Base-by-base conservation (phyloP, 1,139 yeast genomes). In the Pichia terricola region DNA sequence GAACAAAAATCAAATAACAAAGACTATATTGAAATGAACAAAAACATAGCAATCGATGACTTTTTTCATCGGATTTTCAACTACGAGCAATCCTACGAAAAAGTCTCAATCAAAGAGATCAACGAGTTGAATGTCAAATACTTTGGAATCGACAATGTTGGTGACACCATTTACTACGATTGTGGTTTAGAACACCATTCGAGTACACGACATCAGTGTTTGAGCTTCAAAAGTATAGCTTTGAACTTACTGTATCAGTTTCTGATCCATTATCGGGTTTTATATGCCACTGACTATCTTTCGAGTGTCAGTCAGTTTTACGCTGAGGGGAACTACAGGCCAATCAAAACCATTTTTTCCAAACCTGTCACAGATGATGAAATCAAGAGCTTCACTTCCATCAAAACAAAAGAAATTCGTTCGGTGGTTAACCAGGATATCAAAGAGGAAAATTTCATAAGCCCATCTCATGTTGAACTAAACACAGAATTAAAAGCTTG, bases 51-150 rank as follows among this genome's bases (percentile, higher is more conserved):
- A 5, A 70, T 80, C n/a, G 52, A 62, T 8, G 88, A 81, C 62
- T 81, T 81, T 55, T 69, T 79, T 39, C 64, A 67, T 45, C 67
- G 89, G 49, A 65, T 80, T n/a, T 62, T 66, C 35, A 72, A 73
- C 51, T 81, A 81, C 57, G 65, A 66, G 44, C 60, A 65, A 38
- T 73, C 74, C n/a, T 81, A 77, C 57, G 75, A 79, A 51, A 79
- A 77, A 6, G 69, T 81, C 26, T 66, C 74, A 2, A 50, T 56
- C 11, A 62, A 62, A 3, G 88, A 81, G 59, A 63, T 79, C 41
- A 51, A 59, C 9, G 39, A 45, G 3, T 65, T 70, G 46, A 60
- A 60, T 9, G 66, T 66, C 34, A 61, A 64, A 52, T 77, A 74
- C 53, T 58, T 75, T 38, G 66, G 66, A 45, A 59, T 75, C 37